A percentile compares a stretch with the other conserved stretches of the same genome.
Conservation (phyloP, 345 rosid genomes). For the Raphanus raphanistrum region DNA sequence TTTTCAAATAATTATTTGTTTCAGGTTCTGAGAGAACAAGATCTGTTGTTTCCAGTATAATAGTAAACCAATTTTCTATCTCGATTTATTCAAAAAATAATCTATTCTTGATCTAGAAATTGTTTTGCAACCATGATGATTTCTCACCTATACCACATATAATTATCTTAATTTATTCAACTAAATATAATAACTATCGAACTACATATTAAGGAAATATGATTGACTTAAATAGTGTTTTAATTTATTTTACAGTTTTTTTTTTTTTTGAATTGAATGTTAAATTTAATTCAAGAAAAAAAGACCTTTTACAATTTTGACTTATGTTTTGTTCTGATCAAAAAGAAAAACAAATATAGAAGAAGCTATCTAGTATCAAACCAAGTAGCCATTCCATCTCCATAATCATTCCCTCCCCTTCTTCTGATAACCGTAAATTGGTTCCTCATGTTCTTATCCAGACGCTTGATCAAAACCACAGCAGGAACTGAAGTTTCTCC, state of each 20-base stretch:
- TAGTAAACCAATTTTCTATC: background rate
- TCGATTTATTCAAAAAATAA: background rate
- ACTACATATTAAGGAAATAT: background rate
- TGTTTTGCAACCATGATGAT: background rate
- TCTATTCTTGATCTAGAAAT: background rate
- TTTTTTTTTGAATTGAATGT: too few species aligned
- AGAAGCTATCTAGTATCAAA: too few species aligned
- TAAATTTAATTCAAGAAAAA: too few species aligned
- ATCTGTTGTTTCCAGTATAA: background rate
- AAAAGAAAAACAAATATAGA: too few species aligned
- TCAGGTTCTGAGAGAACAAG: background rate
- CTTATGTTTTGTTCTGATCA: too few species aligned
- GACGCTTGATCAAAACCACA: too few species aligned
- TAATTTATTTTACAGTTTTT: background rate
- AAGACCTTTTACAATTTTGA: too few species aligned
- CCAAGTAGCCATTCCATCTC: too few species aligned
- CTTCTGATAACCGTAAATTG: too few species aligned
- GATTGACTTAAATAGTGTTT: background rate
- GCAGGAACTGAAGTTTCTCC: too few species aligned
- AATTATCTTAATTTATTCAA: background rate
- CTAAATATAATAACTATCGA: background rate
- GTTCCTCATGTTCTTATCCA: too few species aligned
- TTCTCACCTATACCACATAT: background rate
- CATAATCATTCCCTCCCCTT: too few species aligned
- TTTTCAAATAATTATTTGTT: background rate